Percentiles rank a stretch among this genome's conserved stretches.
Evolutionary conservation across 2,329 filamentous ascomycete species (phyloP).

Genomic region (Proliferodiscus dingleyae): DNA sequence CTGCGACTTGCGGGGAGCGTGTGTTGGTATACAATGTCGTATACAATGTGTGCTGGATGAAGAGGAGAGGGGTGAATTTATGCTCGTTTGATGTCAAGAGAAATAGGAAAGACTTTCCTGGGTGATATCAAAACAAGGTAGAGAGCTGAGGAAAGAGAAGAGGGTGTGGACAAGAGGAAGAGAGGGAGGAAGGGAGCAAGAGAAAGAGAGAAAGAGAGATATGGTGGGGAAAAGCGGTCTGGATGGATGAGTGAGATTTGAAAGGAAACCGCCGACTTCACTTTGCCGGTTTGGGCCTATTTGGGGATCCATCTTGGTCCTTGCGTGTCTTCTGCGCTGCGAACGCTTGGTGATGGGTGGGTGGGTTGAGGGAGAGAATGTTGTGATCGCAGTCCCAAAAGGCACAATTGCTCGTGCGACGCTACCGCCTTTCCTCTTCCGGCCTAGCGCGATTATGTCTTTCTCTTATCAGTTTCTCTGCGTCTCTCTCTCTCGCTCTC

Average conservation of each 20-base stretch:
- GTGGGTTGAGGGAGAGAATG: too few species aligned
- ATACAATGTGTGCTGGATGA: too few species aligned
- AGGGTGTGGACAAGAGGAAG: neutral
- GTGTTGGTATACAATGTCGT: too few species aligned
- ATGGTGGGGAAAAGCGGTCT: slow-evolving; percentile 3
- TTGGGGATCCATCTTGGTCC: too few species aligned
- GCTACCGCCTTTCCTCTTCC: neutral
- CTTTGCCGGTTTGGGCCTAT: too few species aligned
- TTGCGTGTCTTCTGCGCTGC: too few species aligned
- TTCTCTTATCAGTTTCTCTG: neutral
- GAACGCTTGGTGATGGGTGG: too few species aligned
- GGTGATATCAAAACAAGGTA: neutral
- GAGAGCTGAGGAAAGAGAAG: neutral
- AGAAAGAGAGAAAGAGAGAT: neutral
- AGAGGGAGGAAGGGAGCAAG: neutral
- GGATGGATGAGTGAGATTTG: neutral
- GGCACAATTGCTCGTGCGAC: neutral
- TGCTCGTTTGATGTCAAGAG: neutral
- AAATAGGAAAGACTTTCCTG: neutral
- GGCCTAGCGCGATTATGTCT: neutral
- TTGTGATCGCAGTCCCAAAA: too few species aligned
- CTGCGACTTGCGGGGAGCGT: too few species aligned
- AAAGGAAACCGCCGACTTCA: neutral
- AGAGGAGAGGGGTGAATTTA: too few species aligned
- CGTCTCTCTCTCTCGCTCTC: neutral